Base-by-base conservation (phyloP, 495 filamentous ascomycete species). In the Aspergillus leporis region DNA sequence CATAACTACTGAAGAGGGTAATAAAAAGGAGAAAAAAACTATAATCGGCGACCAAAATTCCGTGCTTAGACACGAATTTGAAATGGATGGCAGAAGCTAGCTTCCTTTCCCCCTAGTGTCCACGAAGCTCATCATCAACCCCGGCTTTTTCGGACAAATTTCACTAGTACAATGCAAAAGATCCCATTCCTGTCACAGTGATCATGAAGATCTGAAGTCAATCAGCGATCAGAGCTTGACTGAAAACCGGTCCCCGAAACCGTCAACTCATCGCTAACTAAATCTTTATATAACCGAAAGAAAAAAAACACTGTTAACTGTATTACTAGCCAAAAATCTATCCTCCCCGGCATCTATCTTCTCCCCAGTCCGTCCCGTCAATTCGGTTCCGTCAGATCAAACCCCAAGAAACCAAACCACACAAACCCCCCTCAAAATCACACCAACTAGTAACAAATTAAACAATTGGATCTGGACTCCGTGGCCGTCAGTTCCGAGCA, bases 351-450 rank as follows among this genome's bases (percentile, higher is more conserved):
- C n/a, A n/a, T n/a, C n/a, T n/a, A n/a, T n/a, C 23, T 50, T 50
- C 47, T 21, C 55, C 56, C 58, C 56, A 10, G 34, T 36, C 25
- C 48, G 65, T 64, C 59, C 65, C 65, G 61, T 64, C 61, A 58
- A 56, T 51, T 43, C 47, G 65, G 65, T 55, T 63, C 61, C 56
- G 58, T 49, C 46, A 61, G 56, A 60, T 64, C 59, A 50, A 48
- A 7, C 18, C 41, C 41, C 41, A 38, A 52, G 32, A 21, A 14
- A 23, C 8, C 7, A 43, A 43, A n/a, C n/a, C n/a, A n/a, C n/a
- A n/a, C n/a, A 43, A 43, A 43, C 16, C 5, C 16, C 9, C 16
- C 40, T 4, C 18, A 22, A 21, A 21, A 47, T 47, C 10, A 47
- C 43, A 40, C 18, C 7, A 47, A 22, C 21, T 22, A 47, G 43